Evolutionary conservation across 257 asterid genomes (phyloP), one percentile per base, ranked within the genome.

Genomic region (Voacanga thouarsii): DNA sequence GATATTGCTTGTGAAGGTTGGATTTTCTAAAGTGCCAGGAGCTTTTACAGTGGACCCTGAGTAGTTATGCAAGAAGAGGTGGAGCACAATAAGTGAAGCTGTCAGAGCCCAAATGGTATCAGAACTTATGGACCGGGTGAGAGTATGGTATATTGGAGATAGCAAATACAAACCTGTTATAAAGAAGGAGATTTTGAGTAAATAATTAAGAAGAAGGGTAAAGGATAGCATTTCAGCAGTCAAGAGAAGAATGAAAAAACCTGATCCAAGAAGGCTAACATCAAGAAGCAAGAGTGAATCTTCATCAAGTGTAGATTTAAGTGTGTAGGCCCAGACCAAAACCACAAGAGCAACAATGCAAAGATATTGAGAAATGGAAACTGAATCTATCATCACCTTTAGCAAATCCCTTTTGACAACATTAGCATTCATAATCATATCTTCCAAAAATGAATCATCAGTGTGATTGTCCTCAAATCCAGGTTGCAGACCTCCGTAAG

Each of bases 391-490:
- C 77, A 95, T 89, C 87, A 90, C 98, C 90, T 93, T 95, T 72
- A 88, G 75, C 76, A 95, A 81, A 85, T 93, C 96, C 80, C 98
- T 75, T 79, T 92, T 93, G 79, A 95, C 98, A 64, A 93, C 98
- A 75, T 89, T 95, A 80, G 97, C 98, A 71, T 95, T 95, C 99
- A 93, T 95, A 55, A 95, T 94, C 99, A 95, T 95, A 50, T 89
- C 94, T 81, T 88, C 94, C 10, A 95, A 86, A 88, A 95, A 93
- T 64, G 99, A 86, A 3, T 91, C 98, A 75, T 88, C 99, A 0
- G 97, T 91, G 86, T 90, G 92, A 77, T 95, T 95, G 87, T 95
- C 97, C 51, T 89, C 96, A 71, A 83, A 95, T 39, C 98, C 99
- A 7, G 93, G 99, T 79, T 90, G 99, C 97, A 88, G 89, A 60